Conservation (phyloP, 345 rosid species). For the Geranium rotundifolium region DNA sequence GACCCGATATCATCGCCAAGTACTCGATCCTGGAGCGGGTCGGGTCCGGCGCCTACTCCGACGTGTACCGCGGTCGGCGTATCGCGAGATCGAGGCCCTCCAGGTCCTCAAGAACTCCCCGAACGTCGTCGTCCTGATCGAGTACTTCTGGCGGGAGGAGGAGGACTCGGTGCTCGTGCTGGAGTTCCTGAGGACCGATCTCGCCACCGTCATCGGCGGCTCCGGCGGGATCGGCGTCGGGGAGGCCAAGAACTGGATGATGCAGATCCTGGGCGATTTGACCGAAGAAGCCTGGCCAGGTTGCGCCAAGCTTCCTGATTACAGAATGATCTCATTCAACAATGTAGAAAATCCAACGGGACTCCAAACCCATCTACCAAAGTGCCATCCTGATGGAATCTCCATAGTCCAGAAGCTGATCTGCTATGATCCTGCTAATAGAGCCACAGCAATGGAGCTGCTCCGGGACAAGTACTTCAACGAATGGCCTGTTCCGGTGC, state of each 20-base stretch:
- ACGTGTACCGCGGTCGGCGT: conserved; percentile 90
- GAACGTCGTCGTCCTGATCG: conserved; percentile 66
- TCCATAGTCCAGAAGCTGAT: conserved; percentile 56
- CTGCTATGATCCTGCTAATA: conserved; percentile 64
- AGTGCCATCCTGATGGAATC: conserved; percentile 41
- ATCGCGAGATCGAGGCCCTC: conserved; percentile 84
- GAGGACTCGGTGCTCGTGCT: conserved; percentile 96
- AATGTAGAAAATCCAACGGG: conserved; percentile 66
- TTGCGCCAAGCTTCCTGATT: conserved; percentile 71
- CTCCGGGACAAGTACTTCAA: conserved; percentile 56
- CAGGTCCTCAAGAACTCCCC: conserved; percentile 60
- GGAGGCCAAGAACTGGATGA: conserved; percentile 86
- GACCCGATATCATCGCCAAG: conserved; percentile 68
- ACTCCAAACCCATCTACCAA: conserved; percentile 44
- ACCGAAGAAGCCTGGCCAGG: conserved; percentile 70
- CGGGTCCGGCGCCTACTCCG: conserved; percentile 89
- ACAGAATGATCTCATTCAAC: conserved; percentile 56
- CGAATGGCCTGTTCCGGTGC: conserved; percentile 70
- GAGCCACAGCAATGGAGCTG: conserved; percentile 70
- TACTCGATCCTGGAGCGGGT: conserved; percentile 74
- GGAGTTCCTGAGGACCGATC: conserved; percentile 70
- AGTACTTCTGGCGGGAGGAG: conserved; percentile 90
- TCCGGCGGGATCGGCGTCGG: conserved; percentile 26
- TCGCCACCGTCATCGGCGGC: conserved; percentile 49
- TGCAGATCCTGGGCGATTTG: conserved; percentile 81